Evolutionary conservation across 2,329 filamentous ascomycete species (phyloP).

Genomic region (Dryadomyces quercivorus): DNA sequence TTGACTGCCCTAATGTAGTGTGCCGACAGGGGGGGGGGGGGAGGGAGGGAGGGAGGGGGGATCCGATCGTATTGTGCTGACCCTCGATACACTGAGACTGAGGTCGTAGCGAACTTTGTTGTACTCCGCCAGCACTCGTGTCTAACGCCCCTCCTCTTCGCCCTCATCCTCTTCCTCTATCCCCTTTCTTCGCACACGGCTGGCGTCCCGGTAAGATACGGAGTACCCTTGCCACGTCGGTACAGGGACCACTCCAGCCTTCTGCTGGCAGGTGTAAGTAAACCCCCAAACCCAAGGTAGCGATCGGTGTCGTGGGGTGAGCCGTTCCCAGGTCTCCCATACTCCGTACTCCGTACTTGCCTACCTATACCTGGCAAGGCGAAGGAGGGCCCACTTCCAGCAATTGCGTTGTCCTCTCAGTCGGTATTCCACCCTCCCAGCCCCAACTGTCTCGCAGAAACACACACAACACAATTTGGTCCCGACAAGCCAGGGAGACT

Average conservation of each 20-base stretch:
- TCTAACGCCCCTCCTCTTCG: not conserved
- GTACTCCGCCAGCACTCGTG: not conserved
- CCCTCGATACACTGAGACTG: not conserved
- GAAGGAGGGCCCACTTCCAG: slow-evolving; percentile 17
- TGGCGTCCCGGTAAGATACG: not conserved
- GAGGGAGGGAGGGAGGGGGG: not conserved
- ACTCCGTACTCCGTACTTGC: too few species aligned
- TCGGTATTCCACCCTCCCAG: slow-evolving; percentile 3
- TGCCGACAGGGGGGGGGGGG: not conserved
- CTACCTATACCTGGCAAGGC: slow-evolving; percentile 16
- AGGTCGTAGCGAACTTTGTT: not conserved
- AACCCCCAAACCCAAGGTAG: slow-evolving; percentile 9
- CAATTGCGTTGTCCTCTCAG: slow-evolving; percentile 12
- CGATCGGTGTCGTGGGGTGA: slow-evolving; percentile 25
- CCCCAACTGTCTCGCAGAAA: slow-evolving; percentile 4
- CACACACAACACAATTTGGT: not conserved
- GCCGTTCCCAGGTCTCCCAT: slow-evolving; percentile 15
- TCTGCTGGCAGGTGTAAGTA: slow-evolving; percentile 6
- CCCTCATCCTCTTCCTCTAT: not conserved
- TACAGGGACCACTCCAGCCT: not conserved
- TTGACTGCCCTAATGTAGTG: not conserved
- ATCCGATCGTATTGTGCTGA: not conserved
- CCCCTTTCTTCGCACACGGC: not conserved
- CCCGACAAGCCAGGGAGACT: slow-evolving; percentile 7
- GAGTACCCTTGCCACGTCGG: not conserved